Conservation (phyloP, 306 rosid genomes). For the Acacia acuminata region DNA sequence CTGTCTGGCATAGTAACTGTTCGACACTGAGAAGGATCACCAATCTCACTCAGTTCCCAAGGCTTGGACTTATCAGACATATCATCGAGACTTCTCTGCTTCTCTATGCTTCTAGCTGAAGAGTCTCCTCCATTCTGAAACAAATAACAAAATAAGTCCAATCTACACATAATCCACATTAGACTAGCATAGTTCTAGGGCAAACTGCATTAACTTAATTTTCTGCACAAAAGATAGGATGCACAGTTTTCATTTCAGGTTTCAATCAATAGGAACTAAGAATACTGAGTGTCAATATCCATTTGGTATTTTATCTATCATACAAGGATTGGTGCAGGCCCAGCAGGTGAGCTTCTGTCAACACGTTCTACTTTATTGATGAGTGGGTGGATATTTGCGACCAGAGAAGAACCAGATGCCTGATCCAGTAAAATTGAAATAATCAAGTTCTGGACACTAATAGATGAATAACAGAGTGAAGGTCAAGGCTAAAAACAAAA, state of each 20-base stretch:
- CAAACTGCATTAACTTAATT: not conserved
- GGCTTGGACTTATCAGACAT: constrained; percentile 50
- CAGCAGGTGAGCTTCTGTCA: constrained; percentile 63
- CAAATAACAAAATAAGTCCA: not conserved
- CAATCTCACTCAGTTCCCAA: constrained; percentile 62
- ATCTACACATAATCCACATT: constrained; percentile 6
- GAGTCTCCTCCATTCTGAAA: constrained; percentile 53
- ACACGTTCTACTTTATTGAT: constrained; percentile 51
- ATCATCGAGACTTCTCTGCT: constrained; percentile 57
- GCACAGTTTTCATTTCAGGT: not conserved
- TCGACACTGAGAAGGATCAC: constrained; percentile 53
- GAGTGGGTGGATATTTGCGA: constrained; percentile 43
- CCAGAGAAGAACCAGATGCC: constrained; percentile 57
- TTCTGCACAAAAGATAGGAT: constrained; percentile 3
- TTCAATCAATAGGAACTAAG: not conserved
- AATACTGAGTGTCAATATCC: not conserved
- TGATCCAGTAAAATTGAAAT: constrained; percentile 26
- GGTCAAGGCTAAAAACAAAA: not conserved
- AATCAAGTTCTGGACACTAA: constrained; percentile 21
- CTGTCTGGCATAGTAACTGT: constrained; percentile 60
- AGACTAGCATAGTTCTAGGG: not conserved
- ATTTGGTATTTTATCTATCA: constrained; percentile 20
- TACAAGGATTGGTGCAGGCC: constrained; percentile 58
- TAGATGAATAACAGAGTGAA: not conserved
- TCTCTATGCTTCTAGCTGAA: constrained; percentile 48